Conservation (phyloP, 257 asterid species). For the Apocynum venetum region DNA sequence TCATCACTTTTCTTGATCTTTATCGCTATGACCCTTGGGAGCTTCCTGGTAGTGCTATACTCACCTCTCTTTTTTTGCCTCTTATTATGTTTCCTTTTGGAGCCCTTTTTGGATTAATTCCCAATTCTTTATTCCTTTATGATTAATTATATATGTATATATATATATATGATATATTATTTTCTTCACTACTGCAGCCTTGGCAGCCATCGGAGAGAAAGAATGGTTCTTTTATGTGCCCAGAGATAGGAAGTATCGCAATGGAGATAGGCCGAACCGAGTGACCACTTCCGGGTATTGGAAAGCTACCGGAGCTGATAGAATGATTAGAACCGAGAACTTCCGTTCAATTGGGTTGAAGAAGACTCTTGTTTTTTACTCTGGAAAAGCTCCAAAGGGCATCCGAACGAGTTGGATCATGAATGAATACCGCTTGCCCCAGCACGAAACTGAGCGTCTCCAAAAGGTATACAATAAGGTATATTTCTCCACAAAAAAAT, state of each 20-base stretch:
- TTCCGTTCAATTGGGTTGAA: slow-evolving; percentile 71
- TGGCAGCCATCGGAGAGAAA: slow-evolving; percentile 98
- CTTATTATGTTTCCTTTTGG: background rate
- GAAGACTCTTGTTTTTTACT: slow-evolving; percentile 96
- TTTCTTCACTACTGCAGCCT: slow-evolving; percentile 31
- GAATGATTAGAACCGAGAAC: slow-evolving; percentile 74
- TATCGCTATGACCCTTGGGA: slow-evolving; percentile 99
- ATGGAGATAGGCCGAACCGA: slow-evolving; percentile 93
- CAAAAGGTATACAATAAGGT: slow-evolving; percentile 56
- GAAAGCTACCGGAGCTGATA: slow-evolving; percentile 98
- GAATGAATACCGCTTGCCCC: slow-evolving; percentile 92
- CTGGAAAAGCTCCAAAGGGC: slow-evolving; percentile 98
- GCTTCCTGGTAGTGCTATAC: slow-evolving; percentile 57
- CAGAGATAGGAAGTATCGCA: slow-evolving; percentile 81
- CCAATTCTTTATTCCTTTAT: background rate
- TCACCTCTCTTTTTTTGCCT: background rate
- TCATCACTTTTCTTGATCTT: slow-evolving; percentile 89
- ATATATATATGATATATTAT: too few species aligned
- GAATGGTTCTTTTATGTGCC: slow-evolving; percentile 99
- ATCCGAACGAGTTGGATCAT: slow-evolving; percentile 91
- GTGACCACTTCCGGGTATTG: slow-evolving; percentile 98
- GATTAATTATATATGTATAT: too few species aligned
- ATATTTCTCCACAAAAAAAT: too few species aligned
- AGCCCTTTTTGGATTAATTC: too few species aligned
- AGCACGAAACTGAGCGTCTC: slow-evolving; percentile 74